phyloP scores from a whole-genome alignment of 2,329 filamentous ascomycete genomes.

The Cryphonectria nitschkei region DNA sequence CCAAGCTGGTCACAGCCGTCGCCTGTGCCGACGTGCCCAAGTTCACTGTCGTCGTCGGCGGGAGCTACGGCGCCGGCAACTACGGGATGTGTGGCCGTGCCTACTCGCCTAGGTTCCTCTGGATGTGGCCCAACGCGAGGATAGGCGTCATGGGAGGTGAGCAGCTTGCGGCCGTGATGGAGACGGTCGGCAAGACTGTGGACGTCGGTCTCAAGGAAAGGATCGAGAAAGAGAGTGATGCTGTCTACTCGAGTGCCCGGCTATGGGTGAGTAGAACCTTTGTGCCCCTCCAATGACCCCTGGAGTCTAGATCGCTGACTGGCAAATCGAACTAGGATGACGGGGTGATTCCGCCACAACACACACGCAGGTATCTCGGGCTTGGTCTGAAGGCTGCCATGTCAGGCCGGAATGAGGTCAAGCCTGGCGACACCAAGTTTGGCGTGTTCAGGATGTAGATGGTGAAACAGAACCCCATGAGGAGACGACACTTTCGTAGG shows the following conservation, averaged over 20 bases:
- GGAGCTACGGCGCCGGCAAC: constrained; percentile 91
- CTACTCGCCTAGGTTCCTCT: constrained; percentile 88
- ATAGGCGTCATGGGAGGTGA: constrained; percentile 96
- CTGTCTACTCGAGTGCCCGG: constrained; percentile 83
- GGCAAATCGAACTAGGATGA: constrained; percentile 59
- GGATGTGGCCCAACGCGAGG: constrained; percentile 98
- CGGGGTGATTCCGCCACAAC: constrained; percentile 76
- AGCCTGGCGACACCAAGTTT: constrained; percentile 68
- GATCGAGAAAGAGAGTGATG: constrained; percentile 90
- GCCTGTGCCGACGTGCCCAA: constrained; percentile 94
- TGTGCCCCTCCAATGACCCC: neutral
- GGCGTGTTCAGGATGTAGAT: constrained; percentile 81
- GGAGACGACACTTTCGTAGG: neutral
- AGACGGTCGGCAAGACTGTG: constrained; percentile 81
- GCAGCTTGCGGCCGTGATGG: constrained; percentile 91
- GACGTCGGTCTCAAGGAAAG: constrained; percentile 80
- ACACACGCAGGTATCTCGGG: constrained; percentile 74
- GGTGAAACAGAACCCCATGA: neutral
- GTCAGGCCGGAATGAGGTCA: constrained; percentile 66
- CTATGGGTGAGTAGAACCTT: constrained; percentile 69
- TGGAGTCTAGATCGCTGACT: neutral
- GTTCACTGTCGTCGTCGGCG: constrained; percentile 94
- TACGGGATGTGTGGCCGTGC: constrained; percentile 98
- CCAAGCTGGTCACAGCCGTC: constrained; percentile 94
- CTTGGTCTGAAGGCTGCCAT: constrained; percentile 73